Evolutionary conservation across 2,329 filamentous ascomycete genomes (phyloP).

Genomic region (Taxawa tesnikishii): DNA sequence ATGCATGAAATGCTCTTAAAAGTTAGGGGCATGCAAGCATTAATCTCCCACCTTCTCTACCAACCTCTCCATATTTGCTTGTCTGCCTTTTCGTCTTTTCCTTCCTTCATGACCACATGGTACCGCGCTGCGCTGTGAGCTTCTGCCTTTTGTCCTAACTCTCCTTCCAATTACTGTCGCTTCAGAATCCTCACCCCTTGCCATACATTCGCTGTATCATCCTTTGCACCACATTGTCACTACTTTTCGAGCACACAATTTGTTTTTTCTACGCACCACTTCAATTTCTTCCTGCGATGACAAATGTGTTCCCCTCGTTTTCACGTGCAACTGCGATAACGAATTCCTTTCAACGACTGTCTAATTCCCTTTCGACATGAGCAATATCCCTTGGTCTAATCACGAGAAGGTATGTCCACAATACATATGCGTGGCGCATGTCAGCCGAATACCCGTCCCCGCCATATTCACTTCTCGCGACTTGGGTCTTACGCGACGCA

Average conservation of each 20-base stretch:
- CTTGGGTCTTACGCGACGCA: slow-evolving; percentile 8
- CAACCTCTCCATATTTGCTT: background rate
- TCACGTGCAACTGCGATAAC: background rate
- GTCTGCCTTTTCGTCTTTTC: background rate
- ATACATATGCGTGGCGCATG: no score
- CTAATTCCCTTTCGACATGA: background rate
- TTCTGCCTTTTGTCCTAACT: background rate
- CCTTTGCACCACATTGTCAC: background rate
- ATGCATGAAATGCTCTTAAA: background rate
- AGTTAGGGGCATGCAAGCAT: background rate
- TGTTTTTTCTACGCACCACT: background rate
- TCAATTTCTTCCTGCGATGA: background rate
- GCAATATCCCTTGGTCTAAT: slow-evolving; percentile 30
- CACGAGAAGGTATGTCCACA: slow-evolving; percentile 31
- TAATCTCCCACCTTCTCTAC: background rate
- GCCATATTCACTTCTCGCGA: no score
- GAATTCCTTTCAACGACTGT: no score
- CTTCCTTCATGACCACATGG: background rate
- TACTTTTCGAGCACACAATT: background rate
- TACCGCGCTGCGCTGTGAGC: no score
- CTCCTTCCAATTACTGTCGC: background rate
- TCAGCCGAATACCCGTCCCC: no score
- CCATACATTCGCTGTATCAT: background rate
- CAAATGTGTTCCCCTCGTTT: background rate
- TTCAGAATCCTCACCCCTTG: background rate